Base-by-base conservation (phyloP, 441 rosid genomes). In the Iberis amara region DNA sequence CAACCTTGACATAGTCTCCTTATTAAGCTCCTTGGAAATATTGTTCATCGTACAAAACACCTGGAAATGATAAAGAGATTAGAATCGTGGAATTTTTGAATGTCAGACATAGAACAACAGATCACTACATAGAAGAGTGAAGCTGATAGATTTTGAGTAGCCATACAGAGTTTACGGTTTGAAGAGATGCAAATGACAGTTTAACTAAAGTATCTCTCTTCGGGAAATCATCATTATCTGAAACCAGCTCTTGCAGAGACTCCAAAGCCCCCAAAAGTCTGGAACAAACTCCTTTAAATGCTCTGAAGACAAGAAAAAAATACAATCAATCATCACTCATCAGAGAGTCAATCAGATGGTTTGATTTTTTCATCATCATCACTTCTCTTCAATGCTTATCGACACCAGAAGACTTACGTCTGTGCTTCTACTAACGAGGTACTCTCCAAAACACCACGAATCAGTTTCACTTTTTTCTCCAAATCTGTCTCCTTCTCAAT, bases 121-220 rank as follows among this genome's bases (percentile, higher is more conserved):
- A 23, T 31, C 35, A 50, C 13, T 38, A 15, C 35, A 46, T 15
- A 48, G 9, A 48, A 49, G 35, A 32, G 33, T 32, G 3, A 14
- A 6, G 43, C 21, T 18, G 21, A 18, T 3, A 18, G 21, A 18
- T 18, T 18, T 31, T 4, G 36, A 37, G 51, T 39, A 14, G n/a
- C 35, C 79, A 73, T 79, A 92, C 97, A 72, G 77, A 74, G 67
- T 73, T 59, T 11, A 86, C 56, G 30, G 74, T 68, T 59, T 76
- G 72, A 60, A 88, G 42, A 13, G 91, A 82, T 59, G 71, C 64
- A 39, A 79, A 79, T 2, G 76, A 69, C 45, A 76, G 73, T 37
- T 73, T 66, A 59, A 76, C 31, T 12, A 86, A 79, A 62, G 66
- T 65, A 58, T 74, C 78, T 62, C 73, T 81, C n/a, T 62, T 41